Percentiles rank a stretch among this genome's conserved stretches.
Conservation (phyloP, 139 green algal genomes). For the Picochlorum sp. region DNA sequence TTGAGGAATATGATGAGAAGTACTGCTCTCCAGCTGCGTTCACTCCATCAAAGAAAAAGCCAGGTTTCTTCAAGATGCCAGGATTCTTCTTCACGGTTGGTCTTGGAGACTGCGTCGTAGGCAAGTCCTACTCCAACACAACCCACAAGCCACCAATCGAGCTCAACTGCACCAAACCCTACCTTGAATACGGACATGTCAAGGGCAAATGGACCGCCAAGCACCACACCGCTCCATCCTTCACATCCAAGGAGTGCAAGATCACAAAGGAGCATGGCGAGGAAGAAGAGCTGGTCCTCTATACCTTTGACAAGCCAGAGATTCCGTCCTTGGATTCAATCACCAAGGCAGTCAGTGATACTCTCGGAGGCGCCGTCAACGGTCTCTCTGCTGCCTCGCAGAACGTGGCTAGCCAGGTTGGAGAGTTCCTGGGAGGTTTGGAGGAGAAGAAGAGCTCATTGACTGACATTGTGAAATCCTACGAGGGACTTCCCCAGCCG, state of each 20-base stretch:
- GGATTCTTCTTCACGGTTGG: constrained; percentile 8
- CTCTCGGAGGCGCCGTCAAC: too few species aligned
- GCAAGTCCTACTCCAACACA: neutral
- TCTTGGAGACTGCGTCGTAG: constrained; percentile 19
- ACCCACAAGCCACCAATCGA: neutral
- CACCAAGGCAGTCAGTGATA: too few species aligned
- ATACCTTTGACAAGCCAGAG: constrained; percentile 27
- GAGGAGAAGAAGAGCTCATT: too few species aligned
- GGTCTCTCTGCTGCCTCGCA: too few species aligned
- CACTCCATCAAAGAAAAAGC: constrained; percentile 5
- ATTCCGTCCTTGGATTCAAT: too few species aligned
- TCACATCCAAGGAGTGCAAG: constrained; percentile 1
- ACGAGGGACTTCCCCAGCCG: too few species aligned
- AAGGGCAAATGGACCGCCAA: neutral
- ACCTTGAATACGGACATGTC: neutral
- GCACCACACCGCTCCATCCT: constrained; percentile 3
- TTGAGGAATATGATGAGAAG: neutral
- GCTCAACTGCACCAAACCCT: constrained; percentile 15
- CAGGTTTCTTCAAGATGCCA: constrained; percentile 10
- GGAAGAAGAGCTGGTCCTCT: constrained; percentile 14
- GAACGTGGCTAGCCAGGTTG: too few species aligned
- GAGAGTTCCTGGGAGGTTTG: too few species aligned
- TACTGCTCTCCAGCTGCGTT: constrained; percentile 3
- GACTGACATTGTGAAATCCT: too few species aligned
- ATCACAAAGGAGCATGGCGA: constrained; percentile 1